Base-by-base conservation (phyloP, 78 protist species). In the Dictyostelium intermedium region DNA sequence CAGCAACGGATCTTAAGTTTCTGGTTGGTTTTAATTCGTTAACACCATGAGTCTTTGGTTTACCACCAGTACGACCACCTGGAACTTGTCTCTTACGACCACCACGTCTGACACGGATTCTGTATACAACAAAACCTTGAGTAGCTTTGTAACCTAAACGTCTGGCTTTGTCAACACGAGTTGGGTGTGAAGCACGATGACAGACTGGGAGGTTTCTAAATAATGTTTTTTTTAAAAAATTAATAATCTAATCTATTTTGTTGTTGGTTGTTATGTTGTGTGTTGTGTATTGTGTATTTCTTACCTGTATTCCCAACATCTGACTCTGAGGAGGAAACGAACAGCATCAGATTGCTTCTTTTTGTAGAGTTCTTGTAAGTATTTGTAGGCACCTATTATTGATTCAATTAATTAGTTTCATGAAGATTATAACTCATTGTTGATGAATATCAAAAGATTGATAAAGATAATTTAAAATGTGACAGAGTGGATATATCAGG, bases 161-260 rank as follows among this genome's bases (percentile, higher is more conserved):
- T 91, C 99, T 97, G 30, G 99, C 99, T 97, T 99, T 99, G 96
- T 99, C 99, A 23, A 99, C 99, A 85, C 99, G 98, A 20, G 99
- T 96, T 66, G 99, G 99, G 87, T 95, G 98, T 34, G 98, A 3
- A 69, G 97, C 98, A 85, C 99, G 99, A 84, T 97, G 98, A 92
- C 99, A 82, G 50, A 95, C 84, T 66, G 99, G 97, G 35, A 98
- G 97, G 91, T 99, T 99, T 85, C 99, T 61, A 56, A 8, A 8
- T 45, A 27, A 30, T 23, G 45, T 83, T 14, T 9, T 23, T 9
- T 25, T 16, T 8, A 63, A 20, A 9, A 39, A 35, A 5, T 35
- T 41, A 30, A 76, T 63, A n/a, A n/a, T n/a, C n/a, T 63, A 63
- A 25, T 25, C 4, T 63, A 1, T 63, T 63, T 18, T 63, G 69